phyloP scores from a whole-genome alignment of 768 basidiomycete genomes.

The Leccinum longicurvipes region DNA sequence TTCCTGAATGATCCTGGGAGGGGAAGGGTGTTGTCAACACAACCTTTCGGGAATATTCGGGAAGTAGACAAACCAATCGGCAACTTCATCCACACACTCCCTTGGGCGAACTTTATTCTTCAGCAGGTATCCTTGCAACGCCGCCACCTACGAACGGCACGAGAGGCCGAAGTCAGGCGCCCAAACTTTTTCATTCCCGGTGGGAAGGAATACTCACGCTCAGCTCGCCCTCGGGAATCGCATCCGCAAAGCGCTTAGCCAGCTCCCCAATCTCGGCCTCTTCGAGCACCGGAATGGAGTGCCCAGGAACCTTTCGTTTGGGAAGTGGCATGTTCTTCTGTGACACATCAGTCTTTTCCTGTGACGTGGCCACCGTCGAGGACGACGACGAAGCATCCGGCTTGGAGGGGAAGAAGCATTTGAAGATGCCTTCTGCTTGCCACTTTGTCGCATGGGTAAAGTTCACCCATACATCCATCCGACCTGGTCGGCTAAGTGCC shows the following conservation, averaged over 20 bases:
- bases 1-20: constrained; percentile 59
- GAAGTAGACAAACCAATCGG: constrained; percentile 52
- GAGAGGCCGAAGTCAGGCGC: neutral
- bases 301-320: constrained; percentile 56
- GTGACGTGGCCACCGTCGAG: constrained; percentile 5
- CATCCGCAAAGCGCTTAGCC: constrained; percentile 77
- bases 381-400: constrained; percentile 13
- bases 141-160: constrained; percentile 55
- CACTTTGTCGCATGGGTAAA: constrained; percentile 89
- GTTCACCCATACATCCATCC: constrained; percentile 92
- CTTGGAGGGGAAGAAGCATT: constrained; percentile 85
- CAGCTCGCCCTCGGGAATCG: constrained; percentile 84
- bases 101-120: constrained; percentile 89
- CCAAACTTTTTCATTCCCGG: neutral
- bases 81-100: constrained; percentile 79
- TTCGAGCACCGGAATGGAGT: constrained; percentile 64
- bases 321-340: constrained; percentile 66
- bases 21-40: constrained; percentile 1
- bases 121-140: constrained; percentile 80
- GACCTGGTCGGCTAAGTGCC: constrained; percentile 82
- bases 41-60: constrained; percentile 1
- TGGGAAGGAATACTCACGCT: constrained; percentile 52
- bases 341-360: constrained; percentile 44
- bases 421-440: constrained; percentile 92
- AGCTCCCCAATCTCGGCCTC: constrained; percentile 75